These are phyloP conservation scores for Fusarium ambrosium DNA, from an alignment of 2,329 filamentous ascomycete genomes.

Conservation along the genomic window DNA sequence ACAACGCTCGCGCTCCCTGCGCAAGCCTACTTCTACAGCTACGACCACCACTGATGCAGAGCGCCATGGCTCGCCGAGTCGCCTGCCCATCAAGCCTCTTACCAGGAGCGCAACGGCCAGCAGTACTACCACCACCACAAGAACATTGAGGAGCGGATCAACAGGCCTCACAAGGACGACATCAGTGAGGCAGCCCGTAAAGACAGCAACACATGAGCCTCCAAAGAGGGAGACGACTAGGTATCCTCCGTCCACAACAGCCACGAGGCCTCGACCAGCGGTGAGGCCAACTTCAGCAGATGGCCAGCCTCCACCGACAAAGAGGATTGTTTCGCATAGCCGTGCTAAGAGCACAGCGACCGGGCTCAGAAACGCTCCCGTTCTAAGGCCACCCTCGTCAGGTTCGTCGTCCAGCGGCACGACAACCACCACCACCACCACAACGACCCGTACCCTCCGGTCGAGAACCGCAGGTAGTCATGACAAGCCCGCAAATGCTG, in stretches of 20 bases:
- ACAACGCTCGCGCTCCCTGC: slow-evolving; percentile 63
- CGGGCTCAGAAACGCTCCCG: slow-evolving; percentile 43
- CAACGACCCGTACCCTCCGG: slow-evolving; percentile 33
- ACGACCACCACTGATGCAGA: slow-evolving; percentile 39
- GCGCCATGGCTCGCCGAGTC: slow-evolving; percentile 62
- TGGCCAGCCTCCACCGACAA: slow-evolving; percentile 39
- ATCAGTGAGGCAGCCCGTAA: slow-evolving; percentile 42
- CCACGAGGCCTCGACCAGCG: slow-evolving; percentile 46
- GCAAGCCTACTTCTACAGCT: slow-evolving; percentile 54
- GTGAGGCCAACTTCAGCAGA: slow-evolving; percentile 51
- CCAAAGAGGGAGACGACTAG: slow-evolving; percentile 45
- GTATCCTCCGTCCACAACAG: slow-evolving; percentile 53
- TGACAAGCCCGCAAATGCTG: slow-evolving; percentile 36
- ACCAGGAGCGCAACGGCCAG: slow-evolving; percentile 50
- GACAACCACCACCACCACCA: slow-evolving; percentile 26
- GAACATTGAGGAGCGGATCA: slow-evolving; percentile 38
- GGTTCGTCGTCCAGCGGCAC: slow-evolving; percentile 41
- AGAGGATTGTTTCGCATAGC: slow-evolving; percentile 43
- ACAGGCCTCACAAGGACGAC: slow-evolving; percentile 35
- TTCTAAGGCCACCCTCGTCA: slow-evolving; percentile 50
- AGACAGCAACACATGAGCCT: slow-evolving; percentile 27
- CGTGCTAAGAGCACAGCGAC: slow-evolving; percentile 53
- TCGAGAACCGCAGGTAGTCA: slow-evolving; percentile 31
- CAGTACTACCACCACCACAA: slow-evolving; percentile 37
- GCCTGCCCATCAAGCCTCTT: slow-evolving; percentile 63